Evolutionary conservation across 139 green algal species (phyloP), one percentile per base, ranked within the genome.

Genomic region (Chlamydomonas schloesseri): DNA sequence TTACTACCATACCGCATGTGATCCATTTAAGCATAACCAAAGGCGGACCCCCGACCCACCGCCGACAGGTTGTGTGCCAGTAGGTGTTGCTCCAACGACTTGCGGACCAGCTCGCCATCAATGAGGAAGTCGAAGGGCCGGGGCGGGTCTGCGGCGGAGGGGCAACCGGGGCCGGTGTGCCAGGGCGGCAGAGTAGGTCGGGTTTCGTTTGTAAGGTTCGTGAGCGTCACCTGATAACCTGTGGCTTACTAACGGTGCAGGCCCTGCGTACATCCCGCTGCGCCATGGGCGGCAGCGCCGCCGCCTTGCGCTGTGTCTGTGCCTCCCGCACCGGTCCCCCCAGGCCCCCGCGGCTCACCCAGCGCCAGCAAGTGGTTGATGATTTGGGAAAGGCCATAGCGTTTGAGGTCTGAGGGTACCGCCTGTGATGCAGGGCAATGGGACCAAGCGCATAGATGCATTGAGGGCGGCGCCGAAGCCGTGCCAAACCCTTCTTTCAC

Each of bases 91-190:
- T 98, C 88, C 67, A 99, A 89, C n/a, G 93, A 93, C 29, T 90
- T 92, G 3, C 97, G 92, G 31, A 99, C 71, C 46, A 99, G 94
- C 87, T 97, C 92, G 21, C 94, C 97, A 79, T 96, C 60, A 9
- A 99, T 86, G 3, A 99, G 80, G 84, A 99, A 99, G 82, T 99
- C 97, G 91, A 99, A 99, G 0, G 97, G 96, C 14, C 92, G 83
- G 0, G 93, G 46, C 23, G 87, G 87, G 0, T 99, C 97, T 98
- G 91, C 81, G 84, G 64, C 34, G 29, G 37, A 37, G 67, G 20
- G 23, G 58, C 14, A 28, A 26, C 4, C 28, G 57, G 57, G 57
- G 57, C 20, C 4, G 17, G 57, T 21, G 57, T 28, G 57, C 4
- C 17, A 20, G 57, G 9, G 57, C 17, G 57, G 69, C 20, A 37